Evolutionary conservation across 768 basidiomycete species (phyloP).

Genomic region (Dictyophora rubrovolvata): DNA sequence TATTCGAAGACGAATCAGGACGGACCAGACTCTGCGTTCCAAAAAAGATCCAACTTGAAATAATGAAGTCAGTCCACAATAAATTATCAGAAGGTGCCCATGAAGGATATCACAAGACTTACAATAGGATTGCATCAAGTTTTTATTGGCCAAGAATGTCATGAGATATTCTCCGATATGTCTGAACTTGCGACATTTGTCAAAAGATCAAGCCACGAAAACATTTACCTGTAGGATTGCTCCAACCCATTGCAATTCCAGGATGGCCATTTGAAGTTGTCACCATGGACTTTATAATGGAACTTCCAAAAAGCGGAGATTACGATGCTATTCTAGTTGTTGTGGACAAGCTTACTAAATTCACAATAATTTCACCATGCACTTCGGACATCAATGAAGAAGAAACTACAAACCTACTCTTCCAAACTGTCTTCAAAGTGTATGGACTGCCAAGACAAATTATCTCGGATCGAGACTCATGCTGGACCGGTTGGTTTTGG

Average conservation of each 20-base stretch:
- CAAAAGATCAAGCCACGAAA: conserved; percentile 5
- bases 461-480: conserved; percentile 4
- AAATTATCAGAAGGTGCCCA: conserved; percentile 20
- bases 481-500: background rate
- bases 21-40: conserved; percentile 23
- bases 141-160: conserved; percentile 28
- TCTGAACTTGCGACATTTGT: conserved; percentile 19
- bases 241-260: conserved; percentile 6
- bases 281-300: conserved; percentile 16
- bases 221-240: background rate
- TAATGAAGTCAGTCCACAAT: conserved; percentile 21
- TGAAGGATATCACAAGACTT: conserved; percentile 19
- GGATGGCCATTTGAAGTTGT: conserved; percentile 15
- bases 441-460: conserved; percentile 10
- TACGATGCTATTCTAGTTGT: conserved; percentile 16
- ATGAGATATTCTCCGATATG: conserved; percentile 17
- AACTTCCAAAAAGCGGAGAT: conserved; percentile 13
- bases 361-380: conserved; percentile 32
- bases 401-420: conserved; percentile 27
- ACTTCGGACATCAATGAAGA: conserved; percentile 18
- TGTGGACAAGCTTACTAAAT: conserved; percentile 20
- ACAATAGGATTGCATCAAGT: conserved; percentile 14
- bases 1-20: conserved; percentile 19
- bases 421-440: background rate
- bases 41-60: background rate